Percentiles rank a stretch among this genome's conserved stretches.
These are phyloP conservation scores for Mycena rosella DNA, from an alignment of 768 basidiomycete genomes.

Conservation along the genomic window DNA sequence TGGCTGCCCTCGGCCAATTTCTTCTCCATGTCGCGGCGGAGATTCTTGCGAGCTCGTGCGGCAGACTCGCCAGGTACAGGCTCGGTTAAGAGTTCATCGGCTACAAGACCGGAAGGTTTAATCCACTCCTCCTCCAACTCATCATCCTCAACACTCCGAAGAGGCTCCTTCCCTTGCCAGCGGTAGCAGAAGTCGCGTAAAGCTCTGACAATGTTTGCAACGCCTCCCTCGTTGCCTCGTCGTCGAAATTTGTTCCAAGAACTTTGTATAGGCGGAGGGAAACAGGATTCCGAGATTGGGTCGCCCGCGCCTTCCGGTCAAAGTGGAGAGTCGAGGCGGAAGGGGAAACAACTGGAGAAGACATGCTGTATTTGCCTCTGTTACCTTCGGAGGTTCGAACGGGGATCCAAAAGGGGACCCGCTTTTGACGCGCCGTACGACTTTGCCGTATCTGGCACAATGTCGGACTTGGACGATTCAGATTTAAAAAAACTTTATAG, in stretches of 20 bases:
- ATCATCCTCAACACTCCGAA: conserved; percentile 48
- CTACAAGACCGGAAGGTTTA: conserved; percentile 29
- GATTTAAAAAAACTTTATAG: too few species aligned
- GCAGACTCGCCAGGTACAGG: conserved; percentile 72
- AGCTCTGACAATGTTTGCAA: conserved; percentile 85
- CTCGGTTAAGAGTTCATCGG: conserved; percentile 43
- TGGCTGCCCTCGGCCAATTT: conserved; percentile 86
- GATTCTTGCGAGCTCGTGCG: conserved; percentile 78
- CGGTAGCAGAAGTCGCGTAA: conserved; percentile 59
- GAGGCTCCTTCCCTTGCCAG: conserved; percentile 50
- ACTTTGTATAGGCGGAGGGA: conserved; percentile 93
- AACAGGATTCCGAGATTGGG: conserved; percentile 74
- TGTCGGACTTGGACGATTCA: too few species aligned
- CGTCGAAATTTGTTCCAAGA: conserved; percentile 83
- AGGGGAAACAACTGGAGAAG: conserved; percentile 33
- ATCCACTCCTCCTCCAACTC: conserved; percentile 46
- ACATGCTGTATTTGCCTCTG: conserved; percentile 9
- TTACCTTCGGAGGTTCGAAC: not conserved
- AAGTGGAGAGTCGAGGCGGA: conserved; percentile 27
- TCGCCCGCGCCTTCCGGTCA: conserved; percentile 36
- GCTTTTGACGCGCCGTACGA: too few species aligned
- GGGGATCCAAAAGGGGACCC: too few species aligned
- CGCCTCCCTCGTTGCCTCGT: conserved; percentile 83
- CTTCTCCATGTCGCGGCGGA: conserved; percentile 87
- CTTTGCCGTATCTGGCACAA: too few species aligned